Base-by-base conservation (phyloP, 106 monocot species). In the Gastrodia elata region DNA sequence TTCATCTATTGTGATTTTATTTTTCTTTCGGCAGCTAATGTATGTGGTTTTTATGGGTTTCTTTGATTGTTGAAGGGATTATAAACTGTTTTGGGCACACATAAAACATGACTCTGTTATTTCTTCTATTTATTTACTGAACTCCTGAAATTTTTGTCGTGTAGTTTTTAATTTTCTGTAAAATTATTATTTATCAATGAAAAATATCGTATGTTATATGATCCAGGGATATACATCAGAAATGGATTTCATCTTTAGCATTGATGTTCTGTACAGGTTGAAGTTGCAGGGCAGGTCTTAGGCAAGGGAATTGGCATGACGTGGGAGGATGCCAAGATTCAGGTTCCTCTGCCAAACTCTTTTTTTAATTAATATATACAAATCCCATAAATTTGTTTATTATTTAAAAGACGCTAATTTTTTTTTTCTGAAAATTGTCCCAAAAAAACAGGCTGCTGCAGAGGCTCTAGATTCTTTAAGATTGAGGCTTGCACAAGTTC, bases 381-480 rank as follows among this genome's bases (percentile, higher is more conserved):
- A n/a, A n/a, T n/a, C n/a, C n/a, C n/a, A n/a, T n/a, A n/a, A n/a
- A n/a, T n/a, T n/a, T n/a, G n/a, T 49, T 52, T 52, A n/a, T n/a
- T n/a, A 52, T 22, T 52, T 22, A 52, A 52, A 52, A 52, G 18
- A 22, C 48, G 14, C 20, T 8, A 48, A 13, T 48, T 20, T 52
- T 52, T 22, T 8, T 0, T n/a, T 52, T 52, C n/a, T n/a, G n/a
- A n/a, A n/a, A n/a, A n/a, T n/a, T n/a, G n/a, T n/a, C n/a, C n/a
- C n/a, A n/a, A n/a, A n/a, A n/a, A n/a, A n/a, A 35, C 82, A 97
- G 97, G 97, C 97, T 87, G 87, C 97, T 77, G 90, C 88, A 68
- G 88, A 93, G 71, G 97, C 97, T 49, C 86, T 91, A 78, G 83
- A 65, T 67, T 75, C 83, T 33, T 80, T 97, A 73, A 86, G 83